These are phyloP conservation scores for Quercus engelmannii DNA, from an alignment of 306 rosid genomes.

Conservation along the genomic window DNA sequence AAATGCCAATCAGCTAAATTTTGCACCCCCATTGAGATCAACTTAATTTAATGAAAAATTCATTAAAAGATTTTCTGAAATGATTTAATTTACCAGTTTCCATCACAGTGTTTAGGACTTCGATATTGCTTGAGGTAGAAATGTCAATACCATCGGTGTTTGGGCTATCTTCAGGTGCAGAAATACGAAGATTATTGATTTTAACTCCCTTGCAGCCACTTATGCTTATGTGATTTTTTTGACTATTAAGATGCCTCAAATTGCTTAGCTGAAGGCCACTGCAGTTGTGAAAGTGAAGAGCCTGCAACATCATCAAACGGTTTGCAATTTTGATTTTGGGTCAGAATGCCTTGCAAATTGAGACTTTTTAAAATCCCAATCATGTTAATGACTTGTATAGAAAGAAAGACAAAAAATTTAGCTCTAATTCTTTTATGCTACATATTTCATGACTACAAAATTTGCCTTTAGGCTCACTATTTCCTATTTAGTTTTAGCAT, in stretches of 20 bases:
- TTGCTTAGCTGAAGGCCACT: conserved; percentile 12
- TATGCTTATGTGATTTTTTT: conserved; percentile 36
- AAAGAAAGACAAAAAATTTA: too few relatives aligned
- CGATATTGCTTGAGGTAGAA: conserved; percentile 13
- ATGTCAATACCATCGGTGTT: conserved; percentile 59
- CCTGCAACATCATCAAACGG: conserved; percentile 20
- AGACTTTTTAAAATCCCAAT: not conserved
- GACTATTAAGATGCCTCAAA: conserved; percentile 26
- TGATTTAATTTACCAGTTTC: conserved; percentile 30
- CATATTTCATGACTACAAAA: too few relatives aligned
- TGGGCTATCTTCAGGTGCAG: conserved; percentile 47
- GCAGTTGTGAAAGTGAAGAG: conserved; percentile 7
- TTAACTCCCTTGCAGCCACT: not conserved
- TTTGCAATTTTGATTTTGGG: too few relatives aligned
- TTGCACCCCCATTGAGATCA: not conserved
- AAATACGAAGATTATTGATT: conserved; percentile 17
- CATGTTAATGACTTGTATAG: not conserved
- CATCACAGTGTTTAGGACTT: conserved; percentile 12
- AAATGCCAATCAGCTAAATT: not conserved
- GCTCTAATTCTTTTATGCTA: too few relatives aligned
- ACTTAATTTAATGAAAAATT: not conserved
- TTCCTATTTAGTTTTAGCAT: too few relatives aligned
- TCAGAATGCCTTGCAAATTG: not conserved
- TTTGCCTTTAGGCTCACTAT: too few relatives aligned
- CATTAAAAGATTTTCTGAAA: too few relatives aligned